Evolutionary conservation across 1,284 basidiomycete species (phyloP).

Genomic region (Ganoderma lingzhi): DNA sequence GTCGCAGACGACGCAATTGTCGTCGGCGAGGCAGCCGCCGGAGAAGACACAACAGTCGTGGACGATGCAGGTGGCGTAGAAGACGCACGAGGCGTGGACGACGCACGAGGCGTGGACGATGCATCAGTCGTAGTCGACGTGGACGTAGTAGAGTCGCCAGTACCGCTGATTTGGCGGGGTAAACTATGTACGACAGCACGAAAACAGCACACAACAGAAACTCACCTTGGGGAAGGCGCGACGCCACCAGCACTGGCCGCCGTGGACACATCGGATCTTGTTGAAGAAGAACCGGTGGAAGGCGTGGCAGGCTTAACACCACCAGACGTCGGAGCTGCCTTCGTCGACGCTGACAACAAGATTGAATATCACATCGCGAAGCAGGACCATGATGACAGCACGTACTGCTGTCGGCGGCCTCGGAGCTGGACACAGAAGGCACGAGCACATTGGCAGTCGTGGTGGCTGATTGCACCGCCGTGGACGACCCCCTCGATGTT

Average conservation of each 20-base stretch:
- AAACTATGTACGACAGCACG: not conserved
- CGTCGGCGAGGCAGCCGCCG: not conserved
- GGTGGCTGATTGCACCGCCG: not conserved
- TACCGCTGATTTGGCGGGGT: not conserved
- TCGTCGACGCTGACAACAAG: not conserved
- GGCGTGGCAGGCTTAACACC: not conserved
- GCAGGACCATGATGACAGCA: not conserved
- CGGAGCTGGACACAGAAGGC: not conserved
- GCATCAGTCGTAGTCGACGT: not conserved
- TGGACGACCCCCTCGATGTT: not conserved
- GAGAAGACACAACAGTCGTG: not conserved
- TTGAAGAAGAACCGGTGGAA: not conserved
- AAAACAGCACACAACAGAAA: not conserved
- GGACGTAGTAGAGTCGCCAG: not conserved
- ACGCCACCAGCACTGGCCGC: not conserved
- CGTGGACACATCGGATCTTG: not conserved
- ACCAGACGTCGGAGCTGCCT: not conserved
- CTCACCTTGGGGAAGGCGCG: not conserved
- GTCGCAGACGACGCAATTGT: not conserved
- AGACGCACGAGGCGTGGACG: not conserved
- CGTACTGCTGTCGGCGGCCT: conserved; percentile 1
- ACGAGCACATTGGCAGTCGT: not conserved
- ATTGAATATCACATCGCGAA: not conserved
- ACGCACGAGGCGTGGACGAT: not conserved
- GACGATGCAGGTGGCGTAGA: not conserved